Percentiles rank a stretch among this genome's conserved stretches.
These are phyloP conservation scores for Aeminium ludgeri DNA, from an alignment of 495 filamentous ascomycete species.

Conservation along the genomic window DNA sequence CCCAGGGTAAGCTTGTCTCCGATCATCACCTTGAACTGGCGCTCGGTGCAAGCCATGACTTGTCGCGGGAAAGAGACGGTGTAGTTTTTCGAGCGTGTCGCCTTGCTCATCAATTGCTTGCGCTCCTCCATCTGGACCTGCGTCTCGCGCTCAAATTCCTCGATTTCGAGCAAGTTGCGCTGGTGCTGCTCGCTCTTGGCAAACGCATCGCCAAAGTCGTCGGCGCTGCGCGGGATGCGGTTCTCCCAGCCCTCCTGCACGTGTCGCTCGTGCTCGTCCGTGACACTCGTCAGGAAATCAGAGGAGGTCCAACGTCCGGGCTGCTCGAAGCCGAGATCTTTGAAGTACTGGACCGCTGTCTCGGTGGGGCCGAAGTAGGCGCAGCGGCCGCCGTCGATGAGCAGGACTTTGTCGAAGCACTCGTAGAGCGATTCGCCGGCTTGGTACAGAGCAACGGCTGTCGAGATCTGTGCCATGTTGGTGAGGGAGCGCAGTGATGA, in stretches of 20 bases:
- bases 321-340: slow-evolving; percentile 42
- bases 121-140: slow-evolving; percentile 31
- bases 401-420: slow-evolving; percentile 53
- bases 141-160: slow-evolving; percentile 35
- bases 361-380: slow-evolving; percentile 35
- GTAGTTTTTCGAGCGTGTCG: slow-evolving; percentile 46
- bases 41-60: slow-evolving; percentile 46
- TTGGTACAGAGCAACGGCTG: slow-evolving; percentile 52
- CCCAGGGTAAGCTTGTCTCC: slow-evolving; percentile 38
- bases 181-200: slow-evolving; percentile 27
- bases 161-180: slow-evolving; percentile 22
- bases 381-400: slow-evolving; percentile 50
- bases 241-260: slow-evolving; percentile 41
- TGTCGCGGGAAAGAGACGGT: slow-evolving; percentile 51
- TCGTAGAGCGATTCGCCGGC: slow-evolving; percentile 53
- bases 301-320: slow-evolving; percentile 47
- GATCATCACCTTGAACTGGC: slow-evolving; percentile 50
- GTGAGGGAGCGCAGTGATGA: slow-evolving; percentile 44
- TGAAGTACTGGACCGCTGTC: slow-evolving; percentile 23
- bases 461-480: slow-evolving; percentile 43
- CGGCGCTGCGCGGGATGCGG: slow-evolving; percentile 40
- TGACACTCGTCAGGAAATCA: slow-evolving; percentile 54
- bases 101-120: slow-evolving; percentile 28
- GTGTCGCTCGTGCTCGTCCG: slow-evolving; percentile 43
- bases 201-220: slow-evolving; percentile 41